Percentiles rank a stretch among this genome's conserved stretches.
Conservation (phyloP, 352 stramenopile species). For the Thalassiosira exigua region DNA sequence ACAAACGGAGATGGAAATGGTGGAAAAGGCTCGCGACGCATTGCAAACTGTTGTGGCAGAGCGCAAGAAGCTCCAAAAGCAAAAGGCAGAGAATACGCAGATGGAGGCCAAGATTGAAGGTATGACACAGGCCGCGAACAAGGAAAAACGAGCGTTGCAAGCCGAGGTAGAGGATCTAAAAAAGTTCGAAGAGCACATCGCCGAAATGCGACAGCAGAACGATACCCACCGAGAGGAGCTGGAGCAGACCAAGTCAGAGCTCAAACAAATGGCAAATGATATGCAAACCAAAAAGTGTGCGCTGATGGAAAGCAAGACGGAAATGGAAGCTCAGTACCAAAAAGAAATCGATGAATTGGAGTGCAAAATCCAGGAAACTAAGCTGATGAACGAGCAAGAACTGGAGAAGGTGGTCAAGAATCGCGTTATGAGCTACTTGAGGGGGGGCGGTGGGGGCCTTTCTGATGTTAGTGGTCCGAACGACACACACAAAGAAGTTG, state of each 20-base stretch:
- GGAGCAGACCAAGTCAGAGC: constrained; percentile 20
- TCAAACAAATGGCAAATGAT: constrained; percentile 22
- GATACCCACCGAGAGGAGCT: constrained; percentile 29
- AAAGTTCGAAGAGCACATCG: constrained; percentile 38
- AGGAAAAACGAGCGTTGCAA: constrained; percentile 48
- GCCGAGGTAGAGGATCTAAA: constrained; percentile 42
- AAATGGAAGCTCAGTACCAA: constrained; percentile 33
- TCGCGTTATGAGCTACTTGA: constrained; percentile 33
- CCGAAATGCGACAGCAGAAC: constrained; percentile 23
- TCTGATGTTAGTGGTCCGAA: not conserved
- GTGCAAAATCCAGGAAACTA: constrained; percentile 21
- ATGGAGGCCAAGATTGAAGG: constrained; percentile 44
- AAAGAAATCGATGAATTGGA: constrained; percentile 51
- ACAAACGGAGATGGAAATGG: constrained; percentile 40
- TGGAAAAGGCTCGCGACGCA: constrained; percentile 50
- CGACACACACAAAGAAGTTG: not conserved
- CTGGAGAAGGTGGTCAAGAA: constrained; percentile 34
- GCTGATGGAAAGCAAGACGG: constrained; percentile 36
- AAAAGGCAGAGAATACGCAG: constrained; percentile 52
- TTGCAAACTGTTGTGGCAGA: constrained; percentile 36
- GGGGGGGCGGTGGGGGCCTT: not conserved
- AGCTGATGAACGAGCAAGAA: constrained; percentile 30
- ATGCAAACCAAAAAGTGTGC: constrained; percentile 38
- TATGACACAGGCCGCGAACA: constrained; percentile 41
- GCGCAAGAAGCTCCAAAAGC: constrained; percentile 45